Evolutionary conservation across 768 basidiomycete species (phyloP).

Genomic region (Naganishia vaughanmartiniae): DNA sequence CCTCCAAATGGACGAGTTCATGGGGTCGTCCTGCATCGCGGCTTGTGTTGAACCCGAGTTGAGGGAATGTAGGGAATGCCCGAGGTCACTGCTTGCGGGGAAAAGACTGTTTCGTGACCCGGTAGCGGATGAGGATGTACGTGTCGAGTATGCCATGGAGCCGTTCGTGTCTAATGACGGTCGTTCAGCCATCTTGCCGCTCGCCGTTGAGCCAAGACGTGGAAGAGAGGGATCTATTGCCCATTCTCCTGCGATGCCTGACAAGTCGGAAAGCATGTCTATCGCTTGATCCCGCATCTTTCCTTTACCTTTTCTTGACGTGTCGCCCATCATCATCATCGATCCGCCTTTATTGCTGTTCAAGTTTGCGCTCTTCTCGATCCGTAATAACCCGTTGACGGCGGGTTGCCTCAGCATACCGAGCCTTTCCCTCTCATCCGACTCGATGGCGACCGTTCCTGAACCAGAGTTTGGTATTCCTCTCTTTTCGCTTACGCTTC

Average conservation of each 20-base stretch:
- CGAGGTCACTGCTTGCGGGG: neutral
- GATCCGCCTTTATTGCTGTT: neutral
- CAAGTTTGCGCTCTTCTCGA: conserved; percentile 7
- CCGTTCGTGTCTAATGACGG: neutral
- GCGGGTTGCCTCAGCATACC: conserved; percentile 28
- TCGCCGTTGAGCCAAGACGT: neutral
- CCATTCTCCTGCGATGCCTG: conserved; percentile 30
- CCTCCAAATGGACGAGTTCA: conserved; percentile 15
- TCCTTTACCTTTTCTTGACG: conserved; percentile 4
- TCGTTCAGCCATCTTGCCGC: neutral
- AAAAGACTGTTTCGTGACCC: conserved; percentile 8
- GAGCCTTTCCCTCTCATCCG: neutral
- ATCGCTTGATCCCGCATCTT: conserved; percentile 18
- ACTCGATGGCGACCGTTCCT: neutral
- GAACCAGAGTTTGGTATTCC: neutral
- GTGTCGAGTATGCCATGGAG: neutral
- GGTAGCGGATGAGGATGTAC: neutral
- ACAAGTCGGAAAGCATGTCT: conserved; percentile 14
- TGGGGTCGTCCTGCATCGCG: neutral
- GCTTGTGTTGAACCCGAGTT: neutral
- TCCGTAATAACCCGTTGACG: conserved; percentile 19
- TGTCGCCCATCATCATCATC: neutral
- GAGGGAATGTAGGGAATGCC: conserved; percentile 2
- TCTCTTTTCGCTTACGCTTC: neutral
- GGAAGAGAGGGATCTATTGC: conserved; percentile 27